Evolutionary conservation across 805 yeast genomes (phyloP), one percentile per base, ranked within the genome.

Genomic region (Scheffersomyces ergatensis): DNA sequence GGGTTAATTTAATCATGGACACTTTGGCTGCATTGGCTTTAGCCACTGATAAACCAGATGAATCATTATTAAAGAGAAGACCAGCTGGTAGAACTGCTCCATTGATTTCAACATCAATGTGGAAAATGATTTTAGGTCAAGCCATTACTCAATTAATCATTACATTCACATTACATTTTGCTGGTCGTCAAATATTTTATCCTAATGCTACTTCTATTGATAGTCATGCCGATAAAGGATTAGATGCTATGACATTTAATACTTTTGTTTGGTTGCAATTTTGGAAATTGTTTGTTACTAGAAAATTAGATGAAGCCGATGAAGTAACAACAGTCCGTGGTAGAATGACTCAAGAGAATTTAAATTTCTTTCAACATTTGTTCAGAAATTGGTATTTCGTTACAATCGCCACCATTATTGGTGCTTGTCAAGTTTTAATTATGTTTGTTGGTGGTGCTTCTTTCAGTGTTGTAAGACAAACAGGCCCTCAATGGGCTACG

Each of bases 381-480:
- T 78, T 79, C 64, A 77, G 89, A 62, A 93, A 93, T 62, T 79
- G 78, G 70, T 89, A 87, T 62, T 93, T 93, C 64, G 64, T 89
- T 34, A 69, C 61, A 5, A 90, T 93, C 52, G 80, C 85, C 17
- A 53, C 62, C 2, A 70, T 93, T 36, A 89, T 93, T 62, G 93
- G 83, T 23, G 90, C 85, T 4, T 78, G 82, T 64, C 99, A 93
- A 67, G 70, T 89, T 3, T 62, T 92, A 39, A 92, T 93, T 53
- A 93, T 93, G 98, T 86, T 82, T 64, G 92, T 88, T 47, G 99
- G 99, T 40, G 99, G 99, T 41, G 86, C 92, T 32, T 97, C 99
- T 0, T 93, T 93, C 65, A 80, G 90, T 6, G 75, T 90, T 48
- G 79, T 78, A 2, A 75, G 83, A 46, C 95, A 86, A 63, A 84